Evolutionary conservation across 2,329 filamentous ascomycete species (phyloP).

Genomic region (Stemphylium lycopersici): DNA sequence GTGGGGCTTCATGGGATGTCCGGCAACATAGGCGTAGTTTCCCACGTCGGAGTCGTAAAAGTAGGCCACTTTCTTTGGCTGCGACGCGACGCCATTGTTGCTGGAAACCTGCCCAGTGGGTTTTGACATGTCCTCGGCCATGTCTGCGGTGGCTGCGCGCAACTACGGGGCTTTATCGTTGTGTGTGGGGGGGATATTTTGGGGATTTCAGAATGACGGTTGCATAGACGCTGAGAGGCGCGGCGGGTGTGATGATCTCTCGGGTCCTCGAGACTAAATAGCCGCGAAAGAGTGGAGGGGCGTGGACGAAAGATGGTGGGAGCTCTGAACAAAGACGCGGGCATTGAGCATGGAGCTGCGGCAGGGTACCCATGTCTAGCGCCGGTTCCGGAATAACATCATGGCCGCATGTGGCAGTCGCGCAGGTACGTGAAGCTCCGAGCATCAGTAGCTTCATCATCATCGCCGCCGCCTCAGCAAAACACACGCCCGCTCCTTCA

Average conservation of each 20-base stretch:
- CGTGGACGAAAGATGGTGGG: conserved; percentile 12
- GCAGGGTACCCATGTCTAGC: conserved; percentile 14
- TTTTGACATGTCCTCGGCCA: conserved; percentile 15
- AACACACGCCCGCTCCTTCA: background rate
- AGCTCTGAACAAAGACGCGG: conserved; percentile 19
- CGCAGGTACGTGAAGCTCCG: conserved; percentile 21
- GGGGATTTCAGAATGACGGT: background rate
- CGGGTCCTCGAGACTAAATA: background rate
- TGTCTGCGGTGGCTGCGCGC: conserved; percentile 21
- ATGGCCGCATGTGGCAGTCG: conserved; percentile 17
- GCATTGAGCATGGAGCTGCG: conserved; percentile 17
- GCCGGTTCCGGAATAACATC: conserved; percentile 17
- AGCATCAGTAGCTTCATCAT: conserved; percentile 19
- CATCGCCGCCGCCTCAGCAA: conserved; percentile 17
- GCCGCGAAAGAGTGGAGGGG: conserved; percentile 7
- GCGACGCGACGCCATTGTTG: conserved; percentile 35
- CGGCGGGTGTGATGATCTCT: background rate
- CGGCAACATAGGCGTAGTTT: conserved; percentile 91
- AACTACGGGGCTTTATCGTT: conserved; percentile 18
- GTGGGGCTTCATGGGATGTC: conserved; percentile 72
- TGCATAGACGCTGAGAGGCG: background rate
- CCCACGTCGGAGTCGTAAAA: conserved; percentile 99
- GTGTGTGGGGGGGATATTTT: background rate
- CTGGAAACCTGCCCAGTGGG: conserved; percentile 16
- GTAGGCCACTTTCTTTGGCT: conserved; percentile 84